These are phyloP conservation scores for Cladobotryum protrusum DNA, from an alignment of 2,329 filamentous ascomycete genomes.

Conservation along the genomic window DNA sequence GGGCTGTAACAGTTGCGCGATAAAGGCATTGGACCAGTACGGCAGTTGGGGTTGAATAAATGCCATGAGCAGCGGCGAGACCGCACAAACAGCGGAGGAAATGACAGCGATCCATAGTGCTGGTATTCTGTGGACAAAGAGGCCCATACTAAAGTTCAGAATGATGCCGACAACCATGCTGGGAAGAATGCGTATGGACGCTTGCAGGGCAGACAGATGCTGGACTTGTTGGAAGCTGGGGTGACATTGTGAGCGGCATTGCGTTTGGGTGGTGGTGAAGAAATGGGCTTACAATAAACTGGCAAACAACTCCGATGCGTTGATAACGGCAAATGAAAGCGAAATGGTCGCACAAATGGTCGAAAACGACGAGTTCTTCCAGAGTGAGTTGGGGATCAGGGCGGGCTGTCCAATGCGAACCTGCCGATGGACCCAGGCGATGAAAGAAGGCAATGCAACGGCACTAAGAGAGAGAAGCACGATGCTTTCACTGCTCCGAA, in stretches of 20 bases:
- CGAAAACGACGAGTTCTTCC: conserved; percentile 52
- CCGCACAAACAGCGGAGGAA: conserved; percentile 36
- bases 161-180: conserved; percentile 37
- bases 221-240: conserved; percentile 46
- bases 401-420: conserved; percentile 41
- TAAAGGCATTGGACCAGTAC: conserved; percentile 46
- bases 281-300: conserved; percentile 39
- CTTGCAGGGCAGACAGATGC: conserved; percentile 35
- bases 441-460: conserved; percentile 41
- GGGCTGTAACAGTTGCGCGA: conserved; percentile 36
- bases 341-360: conserved; percentile 46
- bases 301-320: conserved; percentile 40
- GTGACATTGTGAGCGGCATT: conserved; percentile 1
- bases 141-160: conserved; percentile 37
- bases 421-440: conserved; percentile 47
- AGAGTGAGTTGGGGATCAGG: conserved; percentile 56
- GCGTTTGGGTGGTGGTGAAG: neutral
- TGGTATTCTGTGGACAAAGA: conserved; percentile 38
- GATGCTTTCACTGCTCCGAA: conserved; percentile 39
- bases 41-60: conserved; percentile 40
- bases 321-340: conserved; percentile 39
- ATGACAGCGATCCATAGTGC: conserved; percentile 34
- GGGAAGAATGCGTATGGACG: conserved; percentile 41
- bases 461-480: conserved; percentile 38
- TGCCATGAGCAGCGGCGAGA: conserved; percentile 50